A percentile compares a stretch with the other conserved stretches of the same genome.
Conservation (phyloP, 129 eudicot genomes). For the Tanacetum coccineum region DNA sequence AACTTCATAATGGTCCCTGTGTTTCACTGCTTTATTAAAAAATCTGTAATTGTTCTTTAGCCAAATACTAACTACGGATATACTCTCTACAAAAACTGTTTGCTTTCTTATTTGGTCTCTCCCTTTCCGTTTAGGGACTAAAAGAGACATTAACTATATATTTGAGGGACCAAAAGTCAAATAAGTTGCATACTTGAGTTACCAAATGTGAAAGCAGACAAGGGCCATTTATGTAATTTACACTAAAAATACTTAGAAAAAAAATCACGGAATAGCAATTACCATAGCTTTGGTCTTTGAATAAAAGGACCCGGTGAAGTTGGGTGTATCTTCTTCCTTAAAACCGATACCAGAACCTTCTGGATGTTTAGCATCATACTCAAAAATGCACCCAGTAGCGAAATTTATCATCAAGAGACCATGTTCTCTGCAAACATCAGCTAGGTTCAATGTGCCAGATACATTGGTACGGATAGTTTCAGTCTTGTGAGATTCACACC, state of each 20-base stretch:
- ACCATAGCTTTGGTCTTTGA: conserved; percentile 99
- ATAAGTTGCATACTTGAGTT: neutral
- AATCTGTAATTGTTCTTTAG: too few relatives aligned
- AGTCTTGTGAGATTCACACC: conserved; percentile 91
- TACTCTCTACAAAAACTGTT: too few relatives aligned
- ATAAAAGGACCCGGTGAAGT: conserved; percentile 86
- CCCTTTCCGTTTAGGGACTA: too few relatives aligned
- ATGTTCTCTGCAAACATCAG: conserved; percentile 82
- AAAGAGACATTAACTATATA: too few relatives aligned
- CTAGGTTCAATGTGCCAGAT: conserved; percentile 74
- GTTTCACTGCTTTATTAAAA: too few relatives aligned
- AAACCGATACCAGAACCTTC: conserved; percentile 94
- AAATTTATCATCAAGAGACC: conserved; percentile 86
- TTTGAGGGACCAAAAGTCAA: too few relatives aligned
- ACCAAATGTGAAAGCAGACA: neutral
- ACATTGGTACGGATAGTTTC: conserved; percentile 93
- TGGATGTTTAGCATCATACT: conserved; percentile 80
- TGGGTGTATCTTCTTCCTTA: conserved; percentile 93
- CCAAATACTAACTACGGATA: too few relatives aligned
- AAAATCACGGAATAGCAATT: conserved; percentile 3
- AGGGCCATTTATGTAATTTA: too few relatives aligned
- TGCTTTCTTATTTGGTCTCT: too few relatives aligned
- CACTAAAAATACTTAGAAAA: neutral
- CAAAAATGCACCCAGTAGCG: conserved; percentile 97
- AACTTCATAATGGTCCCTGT: too few relatives aligned